These are phyloP conservation scores for Arthroderma sp. DNA, from an alignment of 2,329 filamentous ascomycete genomes.

Conservation along the genomic window DNA sequence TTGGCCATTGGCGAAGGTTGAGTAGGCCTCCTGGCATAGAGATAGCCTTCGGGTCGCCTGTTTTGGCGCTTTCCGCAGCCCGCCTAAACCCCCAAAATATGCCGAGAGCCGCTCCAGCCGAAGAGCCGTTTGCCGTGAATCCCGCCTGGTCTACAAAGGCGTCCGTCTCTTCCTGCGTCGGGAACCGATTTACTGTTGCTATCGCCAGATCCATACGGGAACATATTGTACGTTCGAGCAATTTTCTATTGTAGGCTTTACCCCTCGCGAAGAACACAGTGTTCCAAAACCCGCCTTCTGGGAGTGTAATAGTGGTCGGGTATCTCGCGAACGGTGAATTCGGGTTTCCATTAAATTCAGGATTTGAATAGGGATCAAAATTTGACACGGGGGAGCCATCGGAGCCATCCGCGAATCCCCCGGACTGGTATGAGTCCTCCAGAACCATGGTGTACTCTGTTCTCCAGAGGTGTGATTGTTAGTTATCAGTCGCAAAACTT, in stretches of 20 bases:
- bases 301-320: slow-evolving; percentile 14
- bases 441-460: neutral
- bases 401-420: neutral
- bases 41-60: no score
- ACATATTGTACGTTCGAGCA: no score
- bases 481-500: no score
- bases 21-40: no score
- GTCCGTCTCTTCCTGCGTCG: slow-evolving; percentile 25
- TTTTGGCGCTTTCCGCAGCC: no score
- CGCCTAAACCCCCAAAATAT: no score
- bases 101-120: no score
- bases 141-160: slow-evolving; percentile 14
- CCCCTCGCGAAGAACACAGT: slow-evolving; percentile 18
- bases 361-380: slow-evolving; percentile 7
- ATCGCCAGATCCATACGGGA: no score
- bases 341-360: neutral
- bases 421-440: neutral
- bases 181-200: slow-evolving; percentile 14
- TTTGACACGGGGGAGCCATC: slow-evolving; percentile 5
- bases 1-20: no score
- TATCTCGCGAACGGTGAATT: slow-evolving; percentile 10
- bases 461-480: no score
- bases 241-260: slow-evolving; percentile 10
- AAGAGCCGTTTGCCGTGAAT: neutral
- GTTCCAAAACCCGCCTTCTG: slow-evolving; percentile 17